Percentiles rank a stretch among this genome's conserved stretches.
Conservation (phyloP, 176 grass and related monocot genomes). For the Carex myosuroides region DNA sequence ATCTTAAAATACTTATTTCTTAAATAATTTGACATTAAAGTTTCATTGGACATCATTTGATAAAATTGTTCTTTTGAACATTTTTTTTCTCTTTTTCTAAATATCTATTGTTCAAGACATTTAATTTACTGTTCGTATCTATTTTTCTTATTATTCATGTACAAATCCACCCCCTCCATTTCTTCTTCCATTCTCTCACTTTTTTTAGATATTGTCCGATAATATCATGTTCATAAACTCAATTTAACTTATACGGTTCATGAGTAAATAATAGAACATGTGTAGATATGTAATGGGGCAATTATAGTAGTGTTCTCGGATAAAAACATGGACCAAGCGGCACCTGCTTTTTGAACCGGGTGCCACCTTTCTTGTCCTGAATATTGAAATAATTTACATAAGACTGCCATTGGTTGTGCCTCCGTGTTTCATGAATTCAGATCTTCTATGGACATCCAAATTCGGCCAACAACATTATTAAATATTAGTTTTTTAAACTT, state of each 20-base stretch:
- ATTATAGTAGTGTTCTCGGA: neutral
- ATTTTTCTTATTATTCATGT: too few species aligned
- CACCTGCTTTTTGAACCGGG: conserved; percentile 12
- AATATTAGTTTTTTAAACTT: neutral
- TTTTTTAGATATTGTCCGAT: too few species aligned
- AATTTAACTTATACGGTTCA: neutral
- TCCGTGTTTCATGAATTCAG: neutral
- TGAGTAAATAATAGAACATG: neutral
- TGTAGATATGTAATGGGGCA: neutral
- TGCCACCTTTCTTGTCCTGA: neutral
- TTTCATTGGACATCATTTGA: too few species aligned
- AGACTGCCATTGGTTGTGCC: neutral
- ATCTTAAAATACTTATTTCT: too few species aligned
- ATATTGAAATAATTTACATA: neutral
- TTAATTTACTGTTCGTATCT: too few species aligned
- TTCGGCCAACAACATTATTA: neutral
- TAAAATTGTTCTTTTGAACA: too few species aligned
- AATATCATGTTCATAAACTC: too few species aligned
- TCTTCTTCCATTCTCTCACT: too few species aligned
- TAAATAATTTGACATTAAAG: too few species aligned
- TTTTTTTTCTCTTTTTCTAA: too few species aligned
- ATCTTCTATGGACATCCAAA: neutral
- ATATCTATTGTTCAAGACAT: too few species aligned
- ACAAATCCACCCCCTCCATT: too few species aligned
- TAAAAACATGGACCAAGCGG: conserved; percentile 17